Percentiles rank a stretch among this genome's conserved stretches.
Evolutionary conservation across 352 stramenopile species (phyloP).

Genomic region (Pythium aphanidermatum): DNA sequence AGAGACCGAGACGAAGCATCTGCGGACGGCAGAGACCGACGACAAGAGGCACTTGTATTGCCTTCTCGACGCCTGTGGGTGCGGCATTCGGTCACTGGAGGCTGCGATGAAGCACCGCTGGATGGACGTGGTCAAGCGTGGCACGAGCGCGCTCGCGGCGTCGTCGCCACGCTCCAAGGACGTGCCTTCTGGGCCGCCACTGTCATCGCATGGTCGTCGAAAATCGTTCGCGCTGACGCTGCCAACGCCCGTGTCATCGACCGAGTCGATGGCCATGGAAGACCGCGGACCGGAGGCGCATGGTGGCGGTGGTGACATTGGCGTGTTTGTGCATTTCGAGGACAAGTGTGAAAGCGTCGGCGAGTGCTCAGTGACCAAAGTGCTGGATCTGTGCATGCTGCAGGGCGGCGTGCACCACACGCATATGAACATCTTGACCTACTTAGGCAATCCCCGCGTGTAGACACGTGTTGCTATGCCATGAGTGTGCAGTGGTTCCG

Average conservation of each 20-base stretch:
- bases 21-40: not conserved
- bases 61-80: not conserved
- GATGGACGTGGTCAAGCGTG: slow-evolving; percentile 67
- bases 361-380: slow-evolving; percentile 46
- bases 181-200: not conserved
- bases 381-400: slow-evolving; percentile 68
- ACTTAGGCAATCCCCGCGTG: slow-evolving; percentile 47
- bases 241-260: not conserved
- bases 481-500: slow-evolving; percentile 73
- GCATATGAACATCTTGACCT: slow-evolving; percentile 74
- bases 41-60: not conserved
- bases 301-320: slow-evolving; percentile 11
- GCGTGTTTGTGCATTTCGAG: slow-evolving; percentile 41
- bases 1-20: too few species aligned
- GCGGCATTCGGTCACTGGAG: not conserved
- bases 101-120: slow-evolving; percentile 56
- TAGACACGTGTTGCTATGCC: slow-evolving; percentile 61
- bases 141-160: slow-evolving; percentile 25
- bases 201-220: not conserved
- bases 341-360: slow-evolving; percentile 55
- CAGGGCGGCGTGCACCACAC: slow-evolving; percentile 83
- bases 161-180: slow-evolving; percentile 26
- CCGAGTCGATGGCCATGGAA: not conserved
- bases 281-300: not conserved
- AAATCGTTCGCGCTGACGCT: slow-evolving; percentile 16